Evolutionary conservation across 305 asterid species (phyloP).

Genomic region (Vinca major): DNA sequence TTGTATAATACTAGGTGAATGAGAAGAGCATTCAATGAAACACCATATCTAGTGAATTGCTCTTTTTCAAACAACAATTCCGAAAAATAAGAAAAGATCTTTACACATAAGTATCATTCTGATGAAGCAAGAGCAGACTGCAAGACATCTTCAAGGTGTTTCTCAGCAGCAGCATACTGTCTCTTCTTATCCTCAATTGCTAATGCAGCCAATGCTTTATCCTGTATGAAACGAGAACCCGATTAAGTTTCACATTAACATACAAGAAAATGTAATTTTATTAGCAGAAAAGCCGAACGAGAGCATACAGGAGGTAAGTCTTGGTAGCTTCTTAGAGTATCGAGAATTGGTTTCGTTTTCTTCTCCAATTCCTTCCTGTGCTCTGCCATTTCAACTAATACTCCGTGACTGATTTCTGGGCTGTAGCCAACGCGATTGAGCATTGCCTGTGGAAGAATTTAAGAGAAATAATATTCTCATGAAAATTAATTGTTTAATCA

Average conservation of each 20-base stretch:
- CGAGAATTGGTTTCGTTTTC: constrained; percentile 88
- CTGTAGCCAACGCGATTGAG: constrained; percentile 90
- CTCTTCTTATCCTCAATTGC: constrained; percentile 96
- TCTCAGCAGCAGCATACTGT: constrained; percentile 89
- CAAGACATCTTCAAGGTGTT: constrained; percentile 88
- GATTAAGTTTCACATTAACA: constrained; percentile 12
- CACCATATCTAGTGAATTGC: background rate
- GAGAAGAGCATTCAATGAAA: background rate
- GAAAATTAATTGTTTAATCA: background rate
- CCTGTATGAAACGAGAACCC: constrained; percentile 33
- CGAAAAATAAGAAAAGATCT: background rate
- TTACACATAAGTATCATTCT: constrained; percentile 24
- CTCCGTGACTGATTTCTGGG: constrained; percentile 88
- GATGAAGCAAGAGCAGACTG: constrained; percentile 96
- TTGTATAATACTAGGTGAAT: background rate
- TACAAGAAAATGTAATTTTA: background rate
- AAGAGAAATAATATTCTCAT: background rate
- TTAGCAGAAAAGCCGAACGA: background rate
- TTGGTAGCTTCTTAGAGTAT: constrained; percentile 95
- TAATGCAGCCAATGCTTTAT: constrained; percentile 91
- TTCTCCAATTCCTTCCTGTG: constrained; percentile 84
- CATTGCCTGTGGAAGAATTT: constrained; percentile 52
- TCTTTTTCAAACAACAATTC: background rate
- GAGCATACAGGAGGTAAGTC: constrained; percentile 82
- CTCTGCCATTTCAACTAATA: constrained; percentile 96